Evolutionary conservation across 2,329 filamentous ascomycete species (phyloP).

Genomic region (Botrytis fabae): DNA sequence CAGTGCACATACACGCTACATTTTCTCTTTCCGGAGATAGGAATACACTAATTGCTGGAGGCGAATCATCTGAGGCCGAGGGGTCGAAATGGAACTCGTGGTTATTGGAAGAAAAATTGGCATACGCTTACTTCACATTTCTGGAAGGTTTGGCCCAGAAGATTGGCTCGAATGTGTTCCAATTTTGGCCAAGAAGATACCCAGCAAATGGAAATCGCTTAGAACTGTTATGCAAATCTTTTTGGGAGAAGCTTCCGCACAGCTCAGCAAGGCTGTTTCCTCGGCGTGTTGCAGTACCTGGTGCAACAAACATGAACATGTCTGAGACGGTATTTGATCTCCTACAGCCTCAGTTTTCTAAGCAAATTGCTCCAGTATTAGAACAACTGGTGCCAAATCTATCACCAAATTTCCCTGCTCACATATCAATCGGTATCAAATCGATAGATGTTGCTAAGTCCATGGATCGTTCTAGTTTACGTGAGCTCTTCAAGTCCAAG

Average conservation of each 20-base stretch:
- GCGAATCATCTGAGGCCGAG: constrained; percentile 25
- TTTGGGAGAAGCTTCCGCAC: constrained; percentile 32
- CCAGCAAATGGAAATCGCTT: constrained; percentile 24
- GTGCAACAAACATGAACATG: constrained; percentile 25
- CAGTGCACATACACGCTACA: constrained; percentile 39
- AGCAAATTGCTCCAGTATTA: constrained; percentile 27
- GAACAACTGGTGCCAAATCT: constrained; percentile 28
- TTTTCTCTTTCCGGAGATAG: constrained; percentile 40
- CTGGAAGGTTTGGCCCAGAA: constrained; percentile 29
- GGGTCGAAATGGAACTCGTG: constrained; percentile 34
- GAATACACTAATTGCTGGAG: constrained; percentile 32
- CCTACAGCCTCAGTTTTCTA: constrained; percentile 24
- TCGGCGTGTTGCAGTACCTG: constrained; percentile 19
- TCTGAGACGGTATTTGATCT: constrained; percentile 35
- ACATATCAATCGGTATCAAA: constrained; percentile 21
- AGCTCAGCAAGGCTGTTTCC: constrained; percentile 31
- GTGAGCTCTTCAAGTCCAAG: constrained; percentile 28
- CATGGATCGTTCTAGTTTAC: constrained; percentile 28
- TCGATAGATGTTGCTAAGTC: constrained; percentile 20
- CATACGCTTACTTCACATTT: constrained; percentile 35
- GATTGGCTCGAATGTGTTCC: constrained; percentile 26
- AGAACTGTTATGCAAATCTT: constrained; percentile 26
- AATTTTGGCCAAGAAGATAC: constrained; percentile 33
- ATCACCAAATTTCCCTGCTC: constrained; percentile 27
- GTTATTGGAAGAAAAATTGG: constrained; percentile 31